These are phyloP conservation scores for Paramecium caudatum DNA, from an alignment of 73 alveolate genomes.

Conservation along the genomic window DNA sequence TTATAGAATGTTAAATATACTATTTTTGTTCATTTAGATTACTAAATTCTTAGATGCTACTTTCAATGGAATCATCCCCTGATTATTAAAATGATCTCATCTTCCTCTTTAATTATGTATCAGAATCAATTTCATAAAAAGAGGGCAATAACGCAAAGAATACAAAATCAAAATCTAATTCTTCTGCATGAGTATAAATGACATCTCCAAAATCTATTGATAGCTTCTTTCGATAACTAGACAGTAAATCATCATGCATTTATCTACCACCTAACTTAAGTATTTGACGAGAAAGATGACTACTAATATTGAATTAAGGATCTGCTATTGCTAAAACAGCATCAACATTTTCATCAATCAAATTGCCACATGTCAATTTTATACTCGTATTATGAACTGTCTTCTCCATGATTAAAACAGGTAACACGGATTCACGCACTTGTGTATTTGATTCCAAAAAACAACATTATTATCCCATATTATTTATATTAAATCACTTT, in stretches of 20 bases:
- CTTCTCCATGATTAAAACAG: conserved; percentile 1
- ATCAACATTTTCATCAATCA: conserved; percentile 64
- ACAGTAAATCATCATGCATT: conserved; percentile 3
- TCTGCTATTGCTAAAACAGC: conserved; percentile 19
- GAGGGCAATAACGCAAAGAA: conserved; percentile 52
- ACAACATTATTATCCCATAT: conserved; percentile 4
- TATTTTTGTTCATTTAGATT: background rate
- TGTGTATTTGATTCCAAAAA: background rate
- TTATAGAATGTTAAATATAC: conserved; percentile 14
- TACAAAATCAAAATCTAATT: conserved; percentile 53
- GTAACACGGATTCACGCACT: background rate
- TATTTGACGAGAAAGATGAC: conserved; percentile 4
- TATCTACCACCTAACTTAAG: conserved; percentile 37
- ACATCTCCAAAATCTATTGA: conserved; percentile 60
- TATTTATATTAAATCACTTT: conserved; percentile 38
- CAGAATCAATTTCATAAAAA: conserved; percentile 18
- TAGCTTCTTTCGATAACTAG: background rate
- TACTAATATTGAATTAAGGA: background rate
- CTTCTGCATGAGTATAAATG: conserved; percentile 39
- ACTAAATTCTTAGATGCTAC: background rate
- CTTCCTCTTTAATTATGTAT: background rate
- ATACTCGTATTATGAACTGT: conserved; percentile 5
- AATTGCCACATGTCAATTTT: conserved; percentile 19
- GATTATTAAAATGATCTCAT: background rate
- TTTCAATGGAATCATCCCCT: conserved; percentile 49